These are phyloP conservation scores for Penicillium brasilianum DNA, from an alignment of 2,329 filamentous ascomycete genomes.

Conservation along the genomic window DNA sequence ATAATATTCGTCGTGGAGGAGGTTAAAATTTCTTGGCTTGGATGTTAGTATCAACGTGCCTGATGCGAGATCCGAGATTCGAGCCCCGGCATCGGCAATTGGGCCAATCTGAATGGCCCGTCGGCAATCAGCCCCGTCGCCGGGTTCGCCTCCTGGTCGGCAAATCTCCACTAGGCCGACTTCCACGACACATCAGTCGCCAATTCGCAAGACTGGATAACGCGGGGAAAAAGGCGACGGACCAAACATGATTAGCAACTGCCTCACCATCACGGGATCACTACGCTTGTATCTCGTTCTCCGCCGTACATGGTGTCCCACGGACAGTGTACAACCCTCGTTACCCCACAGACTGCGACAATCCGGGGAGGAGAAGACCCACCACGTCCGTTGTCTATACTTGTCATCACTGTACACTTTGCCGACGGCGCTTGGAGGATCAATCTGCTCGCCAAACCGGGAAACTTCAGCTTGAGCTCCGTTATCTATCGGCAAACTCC, in stretches of 20 bases:
- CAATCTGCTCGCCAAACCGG: slow-evolving; percentile 13
- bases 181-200: not conserved
- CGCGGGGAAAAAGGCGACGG: not conserved
- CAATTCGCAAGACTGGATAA: not conserved
- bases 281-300: not conserved
- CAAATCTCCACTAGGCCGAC: slow-evolving; percentile 11
- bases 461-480: not conserved
- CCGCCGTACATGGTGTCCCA: too few species aligned
- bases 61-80: slow-evolving; percentile 14
- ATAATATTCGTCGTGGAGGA: not conserved
- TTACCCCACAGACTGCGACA: slow-evolving; percentile 29
- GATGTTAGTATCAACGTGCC: slow-evolving; percentile 6
- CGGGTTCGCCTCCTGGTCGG: slow-evolving; percentile 14
- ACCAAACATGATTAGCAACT: slow-evolving; percentile 12
- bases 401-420: slow-evolving; percentile 4
- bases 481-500: slow-evolving; percentile 15
- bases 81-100: slow-evolving; percentile 21
- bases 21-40: not conserved
- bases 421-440: slow-evolving; percentile 13
- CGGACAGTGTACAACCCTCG: not conserved
- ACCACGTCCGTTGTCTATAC: not conserved
- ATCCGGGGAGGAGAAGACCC: slow-evolving; percentile 26
- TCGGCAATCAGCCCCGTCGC: slow-evolving; percentile 22
- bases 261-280: slow-evolving; percentile 2
- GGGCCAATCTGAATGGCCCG: slow-evolving; percentile 20